phyloP scores from a whole-genome alignment of 163 green algal species.

The Chlamydomonas reinhardtii region DNA sequence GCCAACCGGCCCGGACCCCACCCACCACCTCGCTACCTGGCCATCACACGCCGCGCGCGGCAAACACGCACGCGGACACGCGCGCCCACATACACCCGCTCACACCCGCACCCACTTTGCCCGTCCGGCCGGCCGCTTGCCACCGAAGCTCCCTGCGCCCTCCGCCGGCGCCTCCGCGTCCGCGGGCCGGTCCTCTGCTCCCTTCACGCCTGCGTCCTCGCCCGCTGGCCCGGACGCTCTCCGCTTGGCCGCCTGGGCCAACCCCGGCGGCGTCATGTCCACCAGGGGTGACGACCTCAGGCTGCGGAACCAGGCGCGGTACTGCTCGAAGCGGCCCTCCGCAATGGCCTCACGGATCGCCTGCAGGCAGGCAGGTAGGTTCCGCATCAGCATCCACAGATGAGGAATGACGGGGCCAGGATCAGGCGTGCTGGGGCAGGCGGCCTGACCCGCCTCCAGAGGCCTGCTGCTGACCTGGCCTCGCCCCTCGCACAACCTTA shows the following conservation, averaged over 20 bases:
- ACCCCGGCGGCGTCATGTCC: background rate
- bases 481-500: too few relatives aligned
- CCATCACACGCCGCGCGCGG: too few relatives aligned
- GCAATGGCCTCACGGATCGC: conserved; percentile 41
- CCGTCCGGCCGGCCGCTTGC: background rate
- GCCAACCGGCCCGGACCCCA: too few relatives aligned
- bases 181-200: background rate
- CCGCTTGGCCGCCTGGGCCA: background rate
- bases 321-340: conserved; percentile 7
- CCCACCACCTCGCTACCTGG: too few relatives aligned
- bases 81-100: background rate
- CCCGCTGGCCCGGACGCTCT: background rate
- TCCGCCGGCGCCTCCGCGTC: background rate
- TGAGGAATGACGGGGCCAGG: too few relatives aligned
- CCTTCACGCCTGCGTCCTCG: too few relatives aligned
- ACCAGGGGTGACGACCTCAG: background rate
- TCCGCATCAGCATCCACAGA: too few relatives aligned
- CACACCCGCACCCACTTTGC: conserved; percentile 32
- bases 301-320: conserved; percentile 28
- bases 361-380: background rate
- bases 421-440: too few relatives aligned
- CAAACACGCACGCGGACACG: too few relatives aligned
- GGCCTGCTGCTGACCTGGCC: too few relatives aligned
- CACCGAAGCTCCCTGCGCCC: too few relatives aligned
- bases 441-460: too few relatives aligned